Evolutionary conservation across 2,329 filamentous ascomycete species (phyloP).

Genomic region (Aspergillus pseudoviridinutans): DNA sequence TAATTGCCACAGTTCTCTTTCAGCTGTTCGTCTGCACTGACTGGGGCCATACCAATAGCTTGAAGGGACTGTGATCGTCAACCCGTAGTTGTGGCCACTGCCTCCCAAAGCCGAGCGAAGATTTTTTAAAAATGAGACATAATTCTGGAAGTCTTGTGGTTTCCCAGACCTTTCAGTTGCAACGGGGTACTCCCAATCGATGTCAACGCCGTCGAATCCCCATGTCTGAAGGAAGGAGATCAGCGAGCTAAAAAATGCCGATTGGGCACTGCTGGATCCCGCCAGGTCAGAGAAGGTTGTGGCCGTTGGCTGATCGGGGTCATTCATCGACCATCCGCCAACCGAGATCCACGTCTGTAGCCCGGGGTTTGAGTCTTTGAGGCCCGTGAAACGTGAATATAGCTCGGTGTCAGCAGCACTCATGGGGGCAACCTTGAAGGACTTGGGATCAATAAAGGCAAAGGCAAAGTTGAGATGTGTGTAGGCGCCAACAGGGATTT

Average conservation of each 20-base stretch:
- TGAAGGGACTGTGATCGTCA: constrained; percentile 19
- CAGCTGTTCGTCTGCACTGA: background rate
- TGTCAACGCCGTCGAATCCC: constrained; percentile 43
- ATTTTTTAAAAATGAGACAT: constrained; percentile 10
- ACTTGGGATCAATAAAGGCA: constrained; percentile 38
- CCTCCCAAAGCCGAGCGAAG: constrained; percentile 2
- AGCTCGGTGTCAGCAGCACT: too few relatives aligned
- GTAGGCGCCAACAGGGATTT: constrained; percentile 20
- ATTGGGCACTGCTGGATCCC: constrained; percentile 5
- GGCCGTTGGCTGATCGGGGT: constrained; percentile 17
- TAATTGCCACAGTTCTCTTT: background rate
- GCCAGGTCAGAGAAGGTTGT: constrained; percentile 16
- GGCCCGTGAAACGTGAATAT: too few relatives aligned
- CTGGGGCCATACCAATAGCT: constrained; percentile 23
- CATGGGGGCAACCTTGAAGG: constrained; percentile 27
- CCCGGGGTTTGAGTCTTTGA: background rate
- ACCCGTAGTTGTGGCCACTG: constrained; percentile 6
- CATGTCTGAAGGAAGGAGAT: constrained; percentile 38
- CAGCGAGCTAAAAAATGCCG: constrained; percentile 34
- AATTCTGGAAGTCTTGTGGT: constrained; percentile 31
- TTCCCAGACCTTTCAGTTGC: constrained; percentile 38
- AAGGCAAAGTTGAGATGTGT: constrained; percentile 41
- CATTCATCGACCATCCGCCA: constrained; percentile 40
- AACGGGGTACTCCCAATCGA: constrained; percentile 43
- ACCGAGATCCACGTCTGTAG: constrained; percentile 28